phyloP scores from a whole-genome alignment of 352 stramenopile genomes.

The Halophytophthora polymorphica region DNA sequence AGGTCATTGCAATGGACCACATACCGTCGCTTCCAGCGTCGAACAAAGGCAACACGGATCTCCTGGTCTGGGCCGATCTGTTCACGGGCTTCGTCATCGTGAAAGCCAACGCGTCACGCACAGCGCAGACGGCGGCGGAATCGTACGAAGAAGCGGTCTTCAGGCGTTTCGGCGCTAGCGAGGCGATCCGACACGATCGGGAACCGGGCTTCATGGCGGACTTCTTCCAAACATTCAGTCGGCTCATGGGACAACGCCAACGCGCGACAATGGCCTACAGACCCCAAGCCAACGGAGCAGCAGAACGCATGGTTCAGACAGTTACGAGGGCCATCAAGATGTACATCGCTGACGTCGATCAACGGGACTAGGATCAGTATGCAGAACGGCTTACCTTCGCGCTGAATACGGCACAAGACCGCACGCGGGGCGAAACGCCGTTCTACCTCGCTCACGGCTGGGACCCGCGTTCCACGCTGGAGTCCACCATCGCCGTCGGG shows the following conservation, averaged over 20 bases:
- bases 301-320: slow-evolving; percentile 16
- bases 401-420: slow-evolving; percentile 8
- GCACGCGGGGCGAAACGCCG: not conserved
- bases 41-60: slow-evolving; percentile 19
- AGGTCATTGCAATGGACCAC: slow-evolving; percentile 19
- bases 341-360: slow-evolving; percentile 12
- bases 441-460: not conserved
- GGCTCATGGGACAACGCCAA: slow-evolving; percentile 4
- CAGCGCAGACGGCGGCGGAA: slow-evolving; percentile 15
- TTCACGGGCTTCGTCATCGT: slow-evolving; percentile 17
- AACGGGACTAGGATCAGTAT: slow-evolving; percentile 22
- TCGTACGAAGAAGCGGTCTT: slow-evolving; percentile 16
- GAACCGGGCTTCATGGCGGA: slow-evolving; percentile 21
- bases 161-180: slow-evolving; percentile 10
- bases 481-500: not conserved
- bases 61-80: slow-evolving; percentile 17
- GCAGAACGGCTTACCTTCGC: slow-evolving; percentile 16
- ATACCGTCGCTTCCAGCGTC: slow-evolving; percentile 18
- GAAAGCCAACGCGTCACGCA: slow-evolving; percentile 6
- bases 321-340: slow-evolving; percentile 9
- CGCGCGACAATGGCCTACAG: slow-evolving; percentile 15
- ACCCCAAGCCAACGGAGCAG: slow-evolving; percentile 14
- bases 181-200: slow-evolving; percentile 15
- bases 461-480: slow-evolving; percentile 1
- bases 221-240: slow-evolving; percentile 14